phyloP scores from a whole-genome alignment of 306 rosid genomes.

The Betula pendula region DNA sequence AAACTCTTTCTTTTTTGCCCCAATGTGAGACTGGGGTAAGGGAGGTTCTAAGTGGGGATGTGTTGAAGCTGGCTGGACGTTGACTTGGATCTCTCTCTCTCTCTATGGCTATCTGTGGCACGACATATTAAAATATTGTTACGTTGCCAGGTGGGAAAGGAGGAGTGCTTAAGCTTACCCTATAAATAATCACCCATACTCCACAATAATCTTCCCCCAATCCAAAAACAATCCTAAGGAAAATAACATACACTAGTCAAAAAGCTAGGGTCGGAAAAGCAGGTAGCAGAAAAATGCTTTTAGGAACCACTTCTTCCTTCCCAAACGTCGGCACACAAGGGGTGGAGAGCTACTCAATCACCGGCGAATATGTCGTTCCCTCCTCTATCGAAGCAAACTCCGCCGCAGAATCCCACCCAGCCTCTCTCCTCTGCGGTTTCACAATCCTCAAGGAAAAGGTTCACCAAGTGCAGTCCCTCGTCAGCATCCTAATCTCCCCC shows the following conservation, averaged over 20 bases:
- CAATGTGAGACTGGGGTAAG: too few relatives aligned
- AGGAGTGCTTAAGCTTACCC: conserved; percentile 11
- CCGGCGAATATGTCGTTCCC: conserved; percentile 21
- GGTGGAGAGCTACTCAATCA: conserved; percentile 28
- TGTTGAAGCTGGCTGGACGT: conserved; percentile 18
- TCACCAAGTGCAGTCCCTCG: conserved; percentile 53
- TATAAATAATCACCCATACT: conserved; percentile 10
- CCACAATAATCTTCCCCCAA: conserved; percentile 1
- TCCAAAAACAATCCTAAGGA: background rate
- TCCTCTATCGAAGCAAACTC: conserved; percentile 35
- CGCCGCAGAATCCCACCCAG: conserved; percentile 30
- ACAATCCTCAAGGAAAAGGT: conserved; percentile 71
- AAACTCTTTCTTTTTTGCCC: conserved; percentile 18
- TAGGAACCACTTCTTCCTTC: conserved; percentile 36
- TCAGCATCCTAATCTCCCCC: conserved; percentile 50
- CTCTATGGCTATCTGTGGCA: background rate
- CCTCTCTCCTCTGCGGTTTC: conserved; percentile 62
- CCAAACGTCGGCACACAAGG: conserved; percentile 33
- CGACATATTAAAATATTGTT: background rate
- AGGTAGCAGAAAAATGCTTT: conserved; percentile 33
- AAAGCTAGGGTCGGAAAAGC: background rate
- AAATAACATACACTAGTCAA: background rate
- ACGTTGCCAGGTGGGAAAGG: background rate
- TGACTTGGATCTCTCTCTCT: conserved; percentile 48
- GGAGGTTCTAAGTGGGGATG: conserved; percentile 77